Percentiles rank a stretch among this genome's conserved stretches.
Evolutionary conservation across 805 yeast species (phyloP).

Genomic region (Candida taoyuanica): DNA sequence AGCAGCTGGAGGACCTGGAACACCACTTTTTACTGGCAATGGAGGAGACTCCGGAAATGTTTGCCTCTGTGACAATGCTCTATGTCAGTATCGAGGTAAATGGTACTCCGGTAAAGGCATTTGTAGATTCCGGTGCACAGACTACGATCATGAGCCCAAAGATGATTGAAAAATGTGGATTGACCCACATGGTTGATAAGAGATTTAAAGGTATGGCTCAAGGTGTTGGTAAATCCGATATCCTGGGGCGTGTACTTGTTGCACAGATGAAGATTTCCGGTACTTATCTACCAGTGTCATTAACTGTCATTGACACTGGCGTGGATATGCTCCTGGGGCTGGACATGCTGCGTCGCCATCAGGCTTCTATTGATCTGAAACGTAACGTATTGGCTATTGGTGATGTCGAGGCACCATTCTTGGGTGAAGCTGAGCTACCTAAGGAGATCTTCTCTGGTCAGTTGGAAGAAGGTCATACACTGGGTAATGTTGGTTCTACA

Average conservation of each 20-base stretch:
- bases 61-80: constrained; percentile 78
- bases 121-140: constrained; percentile 97
- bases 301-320: constrained; percentile 65
- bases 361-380: constrained; percentile 72
- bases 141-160: constrained; percentile 75
- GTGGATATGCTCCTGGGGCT: constrained; percentile 81
- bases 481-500: background rate
- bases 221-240: constrained; percentile 84
- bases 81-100: constrained; percentile 76
- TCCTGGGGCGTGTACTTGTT: constrained; percentile 81
- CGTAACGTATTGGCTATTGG: constrained; percentile 64
- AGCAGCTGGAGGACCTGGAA: constrained; percentile 68
- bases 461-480: too few relatives aligned
- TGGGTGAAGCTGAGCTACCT: constrained; percentile 70
- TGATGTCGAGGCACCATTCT: constrained; percentile 66
- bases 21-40: constrained; percentile 76
- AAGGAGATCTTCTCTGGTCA: constrained; percentile 15
- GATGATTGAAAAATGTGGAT: constrained; percentile 68
- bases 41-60: constrained; percentile 87
- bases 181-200: constrained; percentile 70
- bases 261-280: constrained; percentile 79
- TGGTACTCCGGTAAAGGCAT: constrained; percentile 79
- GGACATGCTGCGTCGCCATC: constrained; percentile 87
- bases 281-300: constrained; percentile 58
- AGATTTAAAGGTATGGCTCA: constrained; percentile 78